Percentiles rank a stretch among this genome's conserved stretches.
Evolutionary conservation across 352 stramenopile genomes (phyloP).

Genomic region (Phytopythium mirpurense): DNA sequence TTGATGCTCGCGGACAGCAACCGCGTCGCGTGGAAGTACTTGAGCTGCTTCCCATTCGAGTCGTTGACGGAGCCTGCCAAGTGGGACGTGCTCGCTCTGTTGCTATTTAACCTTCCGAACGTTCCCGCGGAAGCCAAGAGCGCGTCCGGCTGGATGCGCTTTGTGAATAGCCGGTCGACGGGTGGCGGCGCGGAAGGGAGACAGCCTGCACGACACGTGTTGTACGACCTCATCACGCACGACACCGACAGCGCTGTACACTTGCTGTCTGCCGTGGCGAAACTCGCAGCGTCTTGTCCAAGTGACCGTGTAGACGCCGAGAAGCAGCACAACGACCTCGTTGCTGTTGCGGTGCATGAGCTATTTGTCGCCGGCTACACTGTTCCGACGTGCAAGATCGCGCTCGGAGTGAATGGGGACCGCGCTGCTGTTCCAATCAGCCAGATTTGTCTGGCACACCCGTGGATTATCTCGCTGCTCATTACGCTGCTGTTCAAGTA

Average conservation of each 20-base stretch:
- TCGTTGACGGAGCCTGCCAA: slow-evolving; percentile 70
- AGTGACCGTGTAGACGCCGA: not conserved
- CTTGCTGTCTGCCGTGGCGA: slow-evolving; percentile 67
- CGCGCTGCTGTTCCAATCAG: slow-evolving; percentile 45
- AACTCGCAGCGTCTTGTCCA: slow-evolving; percentile 31
- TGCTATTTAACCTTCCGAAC: slow-evolving; percentile 71
- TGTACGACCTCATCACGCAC: slow-evolving; percentile 55
- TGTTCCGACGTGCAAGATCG: slow-evolving; percentile 33
- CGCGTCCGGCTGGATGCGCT: slow-evolving; percentile 52
- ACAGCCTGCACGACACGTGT: slow-evolving; percentile 30
- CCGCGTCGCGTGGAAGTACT: slow-evolving; percentile 70
- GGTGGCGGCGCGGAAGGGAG: slow-evolving; percentile 20
- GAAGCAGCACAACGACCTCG: slow-evolving; percentile 35
- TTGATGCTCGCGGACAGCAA: slow-evolving; percentile 71
- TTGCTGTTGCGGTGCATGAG: slow-evolving; percentile 56
- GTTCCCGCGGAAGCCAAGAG: slow-evolving; percentile 57
- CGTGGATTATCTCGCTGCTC: slow-evolving; percentile 55
- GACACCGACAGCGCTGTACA: slow-evolving; percentile 66
- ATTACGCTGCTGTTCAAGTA: slow-evolving; percentile 70
- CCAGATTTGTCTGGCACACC: slow-evolving; percentile 56
- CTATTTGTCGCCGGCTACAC: slow-evolving; percentile 62
- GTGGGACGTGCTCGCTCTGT: slow-evolving; percentile 74
- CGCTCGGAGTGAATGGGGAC: slow-evolving; percentile 44
- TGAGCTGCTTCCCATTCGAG: slow-evolving; percentile 61
- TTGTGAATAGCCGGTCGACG: slow-evolving; percentile 42